Base-by-base conservation (phyloP, 345 rosid genomes). In the Gossypium australe region DNA sequence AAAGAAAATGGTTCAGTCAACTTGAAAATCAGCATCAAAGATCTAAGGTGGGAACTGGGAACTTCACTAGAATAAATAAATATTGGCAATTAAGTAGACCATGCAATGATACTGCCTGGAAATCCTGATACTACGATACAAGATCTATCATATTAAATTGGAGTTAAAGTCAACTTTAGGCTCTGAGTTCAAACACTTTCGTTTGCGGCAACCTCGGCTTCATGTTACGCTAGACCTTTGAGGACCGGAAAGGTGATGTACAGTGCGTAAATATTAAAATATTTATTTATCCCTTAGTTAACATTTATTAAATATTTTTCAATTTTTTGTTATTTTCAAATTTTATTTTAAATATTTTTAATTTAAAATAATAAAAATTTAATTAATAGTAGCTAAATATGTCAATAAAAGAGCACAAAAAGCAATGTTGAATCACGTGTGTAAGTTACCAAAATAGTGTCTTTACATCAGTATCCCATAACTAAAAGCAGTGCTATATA, bases 131-230 rank as follows among this genome's bases (percentile, higher is more conserved):
- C 67, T 17, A 71, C 34, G 77, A 14, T 61, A 25, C 76, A 59
- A 52, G 47, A 38, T 59, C 73, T 43, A 71, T 13, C 18, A 12
- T 78, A 81, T 71, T 79, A 79, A 77, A 74, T 56, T 77, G 75
- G 17, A 16, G 7, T 2, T 7, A 56, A 74, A 76, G 78, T 74
- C 84, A 76, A 67, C 70, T 22, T 51, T 49, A 25, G 4, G 75
- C 57, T 29, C 57, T 73, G 69, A 78, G 62, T 64, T 51, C 51
- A 52, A 78, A 59, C 67, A 16, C 52, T 69, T 27, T 18, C 22
- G 16, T 44, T 13, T 27, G 76, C 75, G 75, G 69, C 58, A 62
- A 68, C 71, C 56, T 55, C 69, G 77, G 38, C 12, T 51, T 69
- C 20, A 41, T 48, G 43, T 61, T 74, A 53, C 8, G 53, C 80